Conservation (phyloP, 768 basidiomycete genomes). For the Leccinum broughii region DNA sequence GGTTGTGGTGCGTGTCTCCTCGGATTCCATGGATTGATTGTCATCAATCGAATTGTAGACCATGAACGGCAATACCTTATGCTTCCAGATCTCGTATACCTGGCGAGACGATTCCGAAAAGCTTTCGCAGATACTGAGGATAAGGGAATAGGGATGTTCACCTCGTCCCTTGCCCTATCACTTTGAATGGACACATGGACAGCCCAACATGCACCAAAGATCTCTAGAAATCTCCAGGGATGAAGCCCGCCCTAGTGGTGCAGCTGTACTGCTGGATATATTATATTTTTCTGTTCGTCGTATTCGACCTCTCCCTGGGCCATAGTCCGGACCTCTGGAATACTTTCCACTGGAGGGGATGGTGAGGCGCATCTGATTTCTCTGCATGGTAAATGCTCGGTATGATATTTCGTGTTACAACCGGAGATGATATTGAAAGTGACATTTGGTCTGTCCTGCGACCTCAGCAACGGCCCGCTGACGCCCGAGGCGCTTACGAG, state of each 20-base stretch:
- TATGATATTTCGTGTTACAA: background rate
- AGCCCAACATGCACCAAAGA: background rate
- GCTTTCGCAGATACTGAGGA: background rate
- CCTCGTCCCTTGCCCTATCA: background rate
- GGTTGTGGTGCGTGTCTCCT: no score
- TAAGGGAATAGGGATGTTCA: background rate
- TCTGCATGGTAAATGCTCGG: background rate
- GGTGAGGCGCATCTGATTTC: background rate
- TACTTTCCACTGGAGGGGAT: background rate
- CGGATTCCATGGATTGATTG: background rate
- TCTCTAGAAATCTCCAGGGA: background rate
- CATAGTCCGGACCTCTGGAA: background rate
- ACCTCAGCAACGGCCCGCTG: background rate
- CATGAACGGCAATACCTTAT: background rate
- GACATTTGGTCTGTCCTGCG: background rate
- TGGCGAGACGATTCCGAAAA: background rate
- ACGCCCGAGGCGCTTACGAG: background rate
- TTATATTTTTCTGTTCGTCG: background rate
- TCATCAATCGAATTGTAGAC: background rate
- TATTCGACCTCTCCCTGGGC: background rate
- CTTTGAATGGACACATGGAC: background rate
- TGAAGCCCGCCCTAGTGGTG: background rate
- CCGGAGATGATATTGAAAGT: background rate
- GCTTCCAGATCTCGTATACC: background rate
- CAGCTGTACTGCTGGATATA: background rate